Evolutionary conservation across 129 eudicot genomes (phyloP).

Genomic region (Escallonia herrerae): DNA sequence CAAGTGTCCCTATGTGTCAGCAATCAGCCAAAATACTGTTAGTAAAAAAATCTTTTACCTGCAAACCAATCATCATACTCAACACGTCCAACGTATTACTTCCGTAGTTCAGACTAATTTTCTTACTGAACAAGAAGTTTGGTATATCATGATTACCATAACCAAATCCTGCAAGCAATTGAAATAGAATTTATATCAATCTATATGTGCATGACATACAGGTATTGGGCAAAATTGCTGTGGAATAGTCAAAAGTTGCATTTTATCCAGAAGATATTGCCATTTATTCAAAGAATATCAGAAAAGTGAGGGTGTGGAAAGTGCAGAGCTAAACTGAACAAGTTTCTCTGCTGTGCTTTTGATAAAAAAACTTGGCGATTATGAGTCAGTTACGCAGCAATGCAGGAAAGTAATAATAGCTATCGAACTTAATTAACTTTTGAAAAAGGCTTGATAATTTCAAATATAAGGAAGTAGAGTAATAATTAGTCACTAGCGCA

Average conservation of each 20-base stretch:
- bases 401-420: neutral
- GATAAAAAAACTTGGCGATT: too few species aligned
- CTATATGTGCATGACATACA: neutral
- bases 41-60: slow-evolving; percentile 32
- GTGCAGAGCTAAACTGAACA: too few species aligned
- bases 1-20: neutral
- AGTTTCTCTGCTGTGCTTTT: too few species aligned
- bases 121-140: slow-evolving; percentile 48
- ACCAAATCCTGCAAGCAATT: slow-evolving; percentile 48
- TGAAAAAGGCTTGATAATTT: too few species aligned
- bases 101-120: slow-evolving; percentile 50
- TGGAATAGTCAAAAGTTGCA: neutral
- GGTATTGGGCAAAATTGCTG: neutral
- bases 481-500: too few species aligned
- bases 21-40: neutral
- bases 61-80: slow-evolving; percentile 78
- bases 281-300: too few species aligned
- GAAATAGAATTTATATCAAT: neutral
- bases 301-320: too few species aligned
- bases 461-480: too few species aligned
- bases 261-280: too few species aligned
- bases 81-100: slow-evolving; percentile 58
- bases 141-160: slow-evolving; percentile 78
- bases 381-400: too few species aligned
- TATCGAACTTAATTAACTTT: neutral